These are phyloP conservation scores for Poa pratensis DNA, from an alignment of 176 grass and related monocot genomes.

Conservation along the genomic window DNA sequence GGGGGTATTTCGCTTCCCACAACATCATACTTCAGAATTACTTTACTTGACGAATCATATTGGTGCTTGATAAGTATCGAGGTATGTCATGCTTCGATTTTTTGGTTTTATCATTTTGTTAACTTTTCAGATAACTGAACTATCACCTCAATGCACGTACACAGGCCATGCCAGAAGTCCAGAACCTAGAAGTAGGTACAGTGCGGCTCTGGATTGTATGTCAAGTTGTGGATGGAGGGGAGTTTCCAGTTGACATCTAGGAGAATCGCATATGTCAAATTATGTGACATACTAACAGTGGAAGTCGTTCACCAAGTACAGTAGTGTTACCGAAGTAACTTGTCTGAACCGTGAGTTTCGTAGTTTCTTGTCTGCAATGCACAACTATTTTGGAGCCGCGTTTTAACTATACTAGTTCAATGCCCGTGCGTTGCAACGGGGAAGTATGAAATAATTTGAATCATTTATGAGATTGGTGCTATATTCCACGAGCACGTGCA, in stretches of 20 bases:
- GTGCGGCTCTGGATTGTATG: background rate
- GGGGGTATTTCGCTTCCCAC: conserved; percentile 19
- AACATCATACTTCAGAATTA: background rate
- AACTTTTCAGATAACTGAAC: background rate
- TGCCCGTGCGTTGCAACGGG: too few species aligned
- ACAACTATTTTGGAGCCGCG: too few species aligned
- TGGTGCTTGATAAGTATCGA: conserved; percentile 28
- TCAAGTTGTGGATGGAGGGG: background rate
- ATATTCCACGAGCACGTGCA: too few species aligned
- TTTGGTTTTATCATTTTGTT: conserved; percentile 1
- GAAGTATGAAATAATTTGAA: too few species aligned
- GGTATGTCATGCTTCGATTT: background rate
- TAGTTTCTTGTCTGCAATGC: background rate
- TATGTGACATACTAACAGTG: too few species aligned
- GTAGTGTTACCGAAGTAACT: background rate
- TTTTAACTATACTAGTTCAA: too few species aligned
- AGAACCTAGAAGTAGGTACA: too few species aligned
- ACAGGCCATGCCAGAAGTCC: background rate
- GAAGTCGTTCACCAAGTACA: background rate
- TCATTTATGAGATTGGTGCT: too few species aligned
- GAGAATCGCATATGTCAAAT: background rate
- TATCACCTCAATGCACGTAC: background rate
- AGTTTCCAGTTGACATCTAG: background rate
- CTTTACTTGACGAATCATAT: background rate
- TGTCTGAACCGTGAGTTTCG: background rate